Conservation (phyloP, 2,329 filamentous ascomycete genomes). For the Fusarium nelsonii region DNA sequence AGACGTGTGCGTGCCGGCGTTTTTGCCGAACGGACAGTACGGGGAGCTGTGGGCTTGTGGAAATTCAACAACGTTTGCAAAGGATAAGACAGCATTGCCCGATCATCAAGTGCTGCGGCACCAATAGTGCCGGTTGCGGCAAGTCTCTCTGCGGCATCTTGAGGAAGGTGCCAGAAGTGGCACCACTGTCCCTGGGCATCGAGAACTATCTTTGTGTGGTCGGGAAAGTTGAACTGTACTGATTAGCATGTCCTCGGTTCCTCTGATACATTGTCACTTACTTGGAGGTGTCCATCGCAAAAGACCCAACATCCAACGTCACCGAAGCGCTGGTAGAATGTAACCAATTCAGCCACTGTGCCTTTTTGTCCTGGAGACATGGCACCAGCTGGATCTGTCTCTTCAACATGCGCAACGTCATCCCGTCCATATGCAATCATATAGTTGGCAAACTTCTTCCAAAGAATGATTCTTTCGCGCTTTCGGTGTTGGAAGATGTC, state of each 20-base stretch:
- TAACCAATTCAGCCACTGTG: conserved; percentile 70
- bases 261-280: conserved; percentile 50
- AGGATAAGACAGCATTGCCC: conserved; percentile 78
- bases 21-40: conserved; percentile 59
- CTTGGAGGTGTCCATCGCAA: conserved; percentile 81
- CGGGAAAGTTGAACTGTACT: conserved; percentile 84
- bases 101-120: conserved; percentile 76
- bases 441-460: conserved; percentile 81
- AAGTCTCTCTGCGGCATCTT: conserved; percentile 76
- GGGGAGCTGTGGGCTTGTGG: conserved; percentile 59
- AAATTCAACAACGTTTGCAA: conserved; percentile 81
- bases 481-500: conserved; percentile 75
- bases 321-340: conserved; percentile 84
- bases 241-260: conserved; percentile 39
- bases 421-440: conserved; percentile 81
- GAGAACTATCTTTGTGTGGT: conserved; percentile 87
- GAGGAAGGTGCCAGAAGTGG: conserved; percentile 81
- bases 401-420: conserved; percentile 67
- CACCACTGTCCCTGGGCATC: conserved; percentile 80
- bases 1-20: conserved; percentile 65
- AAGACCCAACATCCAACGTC: conserved; percentile 87
- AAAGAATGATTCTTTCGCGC: conserved; percentile 73
- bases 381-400: conserved; percentile 57
- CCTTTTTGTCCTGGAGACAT: conserved; percentile 55
- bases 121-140: conserved; percentile 74